Evolutionary conservation across 768 basidiomycete genomes (phyloP), one percentile per base, ranked within the genome.

Genomic region (Suillus cothurnatus): DNA sequence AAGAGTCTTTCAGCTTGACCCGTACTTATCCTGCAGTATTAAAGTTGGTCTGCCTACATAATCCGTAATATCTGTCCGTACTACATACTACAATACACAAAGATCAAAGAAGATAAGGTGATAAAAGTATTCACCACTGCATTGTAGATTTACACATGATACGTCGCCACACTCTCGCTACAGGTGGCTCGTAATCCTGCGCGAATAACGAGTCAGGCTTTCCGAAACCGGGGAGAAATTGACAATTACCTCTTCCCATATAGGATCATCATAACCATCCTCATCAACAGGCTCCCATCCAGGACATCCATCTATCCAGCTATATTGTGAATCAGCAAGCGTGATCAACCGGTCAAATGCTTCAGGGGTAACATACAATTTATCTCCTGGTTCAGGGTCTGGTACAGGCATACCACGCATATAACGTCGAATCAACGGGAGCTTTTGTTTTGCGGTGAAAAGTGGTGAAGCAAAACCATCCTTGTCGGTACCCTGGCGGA

Each of bases 261-360:
- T 31, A 12, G 32, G n/a, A 41, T 76, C 75, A 41, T 66, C 70
- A 5, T 63, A 66, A 14, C 73, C 73, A 6, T 76, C 73, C 4
- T 76, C 68, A 43, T 71, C 38, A 49, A 74, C 66, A 0, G 73
- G 71, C 0, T 68, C 63, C 73, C 73, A 75, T 3, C 70, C 68
- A 11, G 63, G 32, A 2, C 1, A 2, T 5, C 23, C 67, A 5
- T 74, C 71, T 3, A n/a, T 21, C 75, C 73, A 76, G 41, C 73
- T 76, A 28, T 21, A 21, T n/a, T n/a, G 12, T 21, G 6, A 36
- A n/a, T 55, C 31, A 55, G 31, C 6, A 55, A 34, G 32, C 32
- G 53, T 21, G 32, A 55, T 55, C 31, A 14, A 55, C 21, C 11
- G 32, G 31, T 32, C 53, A 31, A 6, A 62, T 60, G n/a, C 26